Conservation (phyloP, 768 basidiomycete genomes). For the Agrocybe chaxingu region DNA sequence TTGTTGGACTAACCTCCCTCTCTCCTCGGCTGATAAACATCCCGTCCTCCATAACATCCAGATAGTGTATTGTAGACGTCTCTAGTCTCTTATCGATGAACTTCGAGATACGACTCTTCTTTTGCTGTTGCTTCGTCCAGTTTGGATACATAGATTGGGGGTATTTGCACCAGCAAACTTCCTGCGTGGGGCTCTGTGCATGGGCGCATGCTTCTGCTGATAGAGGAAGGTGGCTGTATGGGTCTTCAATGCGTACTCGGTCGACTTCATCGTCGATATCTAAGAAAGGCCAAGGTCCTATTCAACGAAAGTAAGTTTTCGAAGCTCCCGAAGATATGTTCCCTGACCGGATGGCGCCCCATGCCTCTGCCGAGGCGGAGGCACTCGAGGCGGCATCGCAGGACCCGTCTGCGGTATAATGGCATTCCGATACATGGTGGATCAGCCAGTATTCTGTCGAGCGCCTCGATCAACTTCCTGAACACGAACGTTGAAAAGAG, state of each 20-base stretch:
- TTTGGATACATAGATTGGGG: constrained; percentile 54
- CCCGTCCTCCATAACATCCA: constrained; percentile 38
- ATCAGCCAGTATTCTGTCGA: background rate
- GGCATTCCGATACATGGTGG: constrained; percentile 5
- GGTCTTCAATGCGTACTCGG: constrained; percentile 20
- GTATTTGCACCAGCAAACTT: constrained; percentile 36
- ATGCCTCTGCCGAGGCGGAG: constrained; percentile 33
- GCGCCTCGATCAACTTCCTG: too few species aligned
- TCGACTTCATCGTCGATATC: constrained; percentile 30
- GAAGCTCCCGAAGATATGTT: constrained; percentile 7
- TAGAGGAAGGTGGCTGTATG: constrained; percentile 15
- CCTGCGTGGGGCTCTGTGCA: constrained; percentile 15
- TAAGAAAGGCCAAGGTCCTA: constrained; percentile 36
- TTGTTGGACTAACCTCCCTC: constrained; percentile 16
- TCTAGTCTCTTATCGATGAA: constrained; percentile 19
- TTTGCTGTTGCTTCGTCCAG: constrained; percentile 48
- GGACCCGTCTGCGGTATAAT: constrained; percentile 7
- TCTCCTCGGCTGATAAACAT: constrained; percentile 22
- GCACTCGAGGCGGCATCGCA: constrained; percentile 22
- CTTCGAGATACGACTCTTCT: constrained; percentile 32
- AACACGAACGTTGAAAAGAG: background rate
- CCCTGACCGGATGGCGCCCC: constrained; percentile 37
- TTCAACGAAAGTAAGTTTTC: background rate
- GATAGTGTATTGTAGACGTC: constrained; percentile 30
- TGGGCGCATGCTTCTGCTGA: constrained; percentile 22